Evolutionary conservation across 2,329 filamentous ascomycete genomes (phyloP), one percentile per base, ranked within the genome.

Genomic region (Epichloe baconii): DNA sequence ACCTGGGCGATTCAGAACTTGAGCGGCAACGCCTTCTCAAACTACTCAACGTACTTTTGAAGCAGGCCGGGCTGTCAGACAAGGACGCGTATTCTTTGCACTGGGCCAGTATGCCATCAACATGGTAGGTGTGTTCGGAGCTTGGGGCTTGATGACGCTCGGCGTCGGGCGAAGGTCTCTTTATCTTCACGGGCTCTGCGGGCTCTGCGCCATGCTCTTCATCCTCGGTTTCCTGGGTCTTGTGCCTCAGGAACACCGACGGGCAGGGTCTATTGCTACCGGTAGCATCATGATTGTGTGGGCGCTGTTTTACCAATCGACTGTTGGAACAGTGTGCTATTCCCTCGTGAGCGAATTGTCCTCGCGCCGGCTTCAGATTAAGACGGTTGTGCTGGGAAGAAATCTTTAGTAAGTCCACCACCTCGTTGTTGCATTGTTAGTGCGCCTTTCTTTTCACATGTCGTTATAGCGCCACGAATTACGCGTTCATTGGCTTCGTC

Each of bases 311-410:
- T 95, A 95, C 69, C 88, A 95, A 64, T 74, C 91, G 46, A 86
- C 87, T 0, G 88, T 95, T 47, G 89, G 89, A 40, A 93, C 89
- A 0, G 88, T 95, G 7, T 88, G 85, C 67, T 95, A 94, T 69
- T 93, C 88, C 0, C 78, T 95, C 11, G 89, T 95, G 4, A 80
- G 86, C 1, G 89, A 95, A 65, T 69, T 95, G 21, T 89, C 88
- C 0, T 88, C 88, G 0, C 80, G 86, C 14, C 79, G 89, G 2
- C 75, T 96, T 36, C 85, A 90, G 62, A 90, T 94, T 71, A 95
- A 95, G 73, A 95, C 90, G 0, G 85, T 95, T 21, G 89, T 93
- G 1, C 77, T 95, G 2, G 88, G 86, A 1, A 84, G 89, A 51
- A 86, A 88, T 58, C 71, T 88, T 44, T 86, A 86, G 75, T 78